Evolutionary conservation across 2,329 filamentous ascomycete species (phyloP), one percentile per base, ranked within the genome.

Genomic region (Claviceps lovelessii): DNA sequence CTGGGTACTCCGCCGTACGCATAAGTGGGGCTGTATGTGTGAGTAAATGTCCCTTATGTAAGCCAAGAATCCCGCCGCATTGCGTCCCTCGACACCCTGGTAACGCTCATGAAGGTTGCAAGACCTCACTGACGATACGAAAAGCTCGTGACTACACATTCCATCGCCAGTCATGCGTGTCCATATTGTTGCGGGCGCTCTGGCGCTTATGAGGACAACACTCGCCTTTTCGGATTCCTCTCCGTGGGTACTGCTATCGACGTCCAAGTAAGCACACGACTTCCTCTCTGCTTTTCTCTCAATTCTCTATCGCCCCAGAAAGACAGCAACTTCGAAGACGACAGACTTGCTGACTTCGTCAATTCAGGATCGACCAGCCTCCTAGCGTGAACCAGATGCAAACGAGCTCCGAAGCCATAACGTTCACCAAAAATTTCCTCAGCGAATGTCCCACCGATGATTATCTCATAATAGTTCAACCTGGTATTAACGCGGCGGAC

Each of bases 221-320:
- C 73, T 81, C 58, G 90, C 88, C 31, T 93, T 95, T 68, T 83
- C 81, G 59, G 85, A 95, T 70, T 89, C 90, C 2, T 90, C 88
- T 54, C 91, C 93, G 19, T 93, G 95, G 70, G 79, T 95, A 67
- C 73, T 96, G 61, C 85, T 94, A 68, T 96, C 91, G 37, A 91
- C 85, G 49, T 79, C 85, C 58, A 75, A 84, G 90, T 95, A 84
- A 64, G 84, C 65, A 54, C 58, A 54, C 58, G 23, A 33, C 31
- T 33, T 33, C 55, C 55, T n/a, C 48, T 37, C 56, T 23, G 23
- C 54, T 51, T 51, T 29, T 19, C 52, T 13, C 23, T n/a, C 11
- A 6, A n/a, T 17, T 41, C 39, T n/a, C 17, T 17, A 1, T 41
- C 23, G 13, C 23, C 11, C 28, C 15, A 49, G 53, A 55, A 52